A percentile compares a stretch with the other conserved stretches of the same genome.
These are phyloP conservation scores for Zygosaccharomyces bailii DNA, from an alignment of 805 yeast species.

Conservation along the genomic window DNA sequence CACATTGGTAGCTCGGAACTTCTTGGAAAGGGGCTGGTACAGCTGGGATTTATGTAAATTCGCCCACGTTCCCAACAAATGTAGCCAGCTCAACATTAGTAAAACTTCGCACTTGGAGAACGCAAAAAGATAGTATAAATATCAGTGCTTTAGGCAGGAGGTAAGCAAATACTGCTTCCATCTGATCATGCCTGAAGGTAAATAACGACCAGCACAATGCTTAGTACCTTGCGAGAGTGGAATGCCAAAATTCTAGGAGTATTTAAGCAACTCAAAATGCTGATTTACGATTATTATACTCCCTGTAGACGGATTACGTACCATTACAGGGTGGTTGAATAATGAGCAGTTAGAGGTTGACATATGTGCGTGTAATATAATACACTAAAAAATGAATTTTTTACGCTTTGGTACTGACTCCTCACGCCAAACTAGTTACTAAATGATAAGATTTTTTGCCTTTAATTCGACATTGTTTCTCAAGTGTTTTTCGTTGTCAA, in stretches of 20 bases:
- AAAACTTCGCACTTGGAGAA: background rate
- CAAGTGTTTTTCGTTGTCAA: no score
- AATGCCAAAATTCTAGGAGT: background rate
- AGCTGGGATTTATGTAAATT: background rate
- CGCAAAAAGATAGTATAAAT: background rate
- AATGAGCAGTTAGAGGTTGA: background rate
- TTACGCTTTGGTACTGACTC: no score
- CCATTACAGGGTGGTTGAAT: conserved; percentile 3
- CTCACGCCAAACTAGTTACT: no score
- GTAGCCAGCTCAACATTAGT: background rate
- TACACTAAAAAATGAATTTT: background rate
- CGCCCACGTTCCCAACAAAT: conserved; percentile 5
- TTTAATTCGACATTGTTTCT: no score
- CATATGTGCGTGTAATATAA: background rate
- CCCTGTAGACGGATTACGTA: conserved; percentile 7
- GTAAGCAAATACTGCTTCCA: no score
- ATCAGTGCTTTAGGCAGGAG: background rate
- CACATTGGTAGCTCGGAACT: background rate
- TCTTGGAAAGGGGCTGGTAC: background rate
- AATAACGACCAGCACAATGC: no score
- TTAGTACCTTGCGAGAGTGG: background rate
- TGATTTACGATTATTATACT: conserved; percentile 1
- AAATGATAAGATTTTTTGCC: no score
- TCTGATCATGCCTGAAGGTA: background rate
- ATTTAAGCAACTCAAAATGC: background rate